Evolutionary conservation across 2,329 filamentous ascomycete species (phyloP).

Genomic region (Talaromyces sp.): DNA sequence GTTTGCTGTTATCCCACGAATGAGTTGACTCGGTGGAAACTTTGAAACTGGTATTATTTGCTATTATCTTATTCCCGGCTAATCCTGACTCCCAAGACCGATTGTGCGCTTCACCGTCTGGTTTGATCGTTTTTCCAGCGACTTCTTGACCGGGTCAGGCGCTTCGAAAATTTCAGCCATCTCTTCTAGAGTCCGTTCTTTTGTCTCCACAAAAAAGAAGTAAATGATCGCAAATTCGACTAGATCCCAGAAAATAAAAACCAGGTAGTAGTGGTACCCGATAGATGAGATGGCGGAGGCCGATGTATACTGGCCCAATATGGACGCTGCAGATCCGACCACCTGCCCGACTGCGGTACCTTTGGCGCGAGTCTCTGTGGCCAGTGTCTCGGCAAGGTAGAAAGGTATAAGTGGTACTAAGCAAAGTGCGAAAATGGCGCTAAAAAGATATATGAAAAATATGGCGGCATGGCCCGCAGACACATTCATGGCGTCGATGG

Average conservation of each 20-base stretch:
- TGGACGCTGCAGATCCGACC: slow-evolving; percentile 7
- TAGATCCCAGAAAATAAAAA: slow-evolving; percentile 11
- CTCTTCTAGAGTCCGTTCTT: slow-evolving; percentile 11
- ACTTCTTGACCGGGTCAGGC: slow-evolving; percentile 8
- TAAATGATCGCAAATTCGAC: slow-evolving; percentile 11
- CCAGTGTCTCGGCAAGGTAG: slow-evolving; percentile 8
- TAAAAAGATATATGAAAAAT: slow-evolving; percentile 40
- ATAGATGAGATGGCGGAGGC: slow-evolving; percentile 7
- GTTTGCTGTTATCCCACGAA: background rate
- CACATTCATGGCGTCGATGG: slow-evolving; percentile 1
- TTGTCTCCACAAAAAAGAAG: slow-evolving; percentile 12
- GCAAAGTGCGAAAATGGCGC: slow-evolving; percentile 35
- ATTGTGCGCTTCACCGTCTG: slow-evolving; percentile 8
- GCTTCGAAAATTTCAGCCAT: slow-evolving; percentile 11
- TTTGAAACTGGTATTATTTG: background rate
- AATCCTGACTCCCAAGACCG: background rate
- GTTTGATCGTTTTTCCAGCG: slow-evolving; percentile 4
- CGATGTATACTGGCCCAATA: slow-evolving; percentile 9
- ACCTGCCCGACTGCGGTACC: slow-evolving; percentile 9
- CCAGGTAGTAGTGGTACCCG: slow-evolving; percentile 9
- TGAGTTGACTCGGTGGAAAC: background rate
- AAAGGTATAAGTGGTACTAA: slow-evolving; percentile 10
- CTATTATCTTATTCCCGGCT: background rate
- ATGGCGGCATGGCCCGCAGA: slow-evolving; percentile 36
- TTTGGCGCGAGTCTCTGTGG: slow-evolving; percentile 9